Evolutionary conservation across 768 basidiomycete species (phyloP).

Genomic region (Coprinopsis cinerea): DNA sequence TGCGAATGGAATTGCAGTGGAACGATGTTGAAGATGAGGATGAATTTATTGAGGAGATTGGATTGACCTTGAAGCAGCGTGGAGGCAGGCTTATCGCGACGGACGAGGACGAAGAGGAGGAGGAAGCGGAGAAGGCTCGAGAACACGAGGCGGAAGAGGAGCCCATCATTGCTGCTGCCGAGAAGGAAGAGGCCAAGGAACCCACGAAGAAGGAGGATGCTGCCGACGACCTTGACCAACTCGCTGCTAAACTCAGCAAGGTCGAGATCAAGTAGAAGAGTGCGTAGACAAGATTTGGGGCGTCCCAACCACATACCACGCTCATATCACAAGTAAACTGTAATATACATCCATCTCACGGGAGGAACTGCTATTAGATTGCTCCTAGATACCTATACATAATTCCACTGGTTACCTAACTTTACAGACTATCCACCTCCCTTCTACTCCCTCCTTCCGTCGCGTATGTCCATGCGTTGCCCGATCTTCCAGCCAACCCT

Average conservation of each 20-base stretch:
- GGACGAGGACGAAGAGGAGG: slow-evolving; percentile 83
- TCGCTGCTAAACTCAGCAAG: slow-evolving; percentile 66
- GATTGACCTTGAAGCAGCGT: slow-evolving; percentile 50
- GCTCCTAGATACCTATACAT: slow-evolving; percentile 2
- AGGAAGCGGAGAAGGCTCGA: slow-evolving; percentile 54
- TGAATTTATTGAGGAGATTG: slow-evolving; percentile 51
- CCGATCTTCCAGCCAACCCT: slow-evolving; percentile 50
- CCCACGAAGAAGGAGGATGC: slow-evolving; percentile 22
- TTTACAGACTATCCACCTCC: slow-evolving; percentile 59
- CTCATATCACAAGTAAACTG: too few relatives aligned
- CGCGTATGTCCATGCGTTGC: slow-evolving; percentile 40
- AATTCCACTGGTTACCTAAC: slow-evolving; percentile 22
- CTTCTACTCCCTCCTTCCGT: slow-evolving; percentile 50
- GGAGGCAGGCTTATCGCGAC: slow-evolving; percentile 61
- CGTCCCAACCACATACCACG: too few relatives aligned
- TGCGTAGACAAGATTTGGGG: background rate
- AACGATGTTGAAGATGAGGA: slow-evolving; percentile 83
- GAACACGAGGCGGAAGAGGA: slow-evolving; percentile 34
- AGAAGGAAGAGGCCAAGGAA: slow-evolving; percentile 20
- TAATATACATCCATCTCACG: too few relatives aligned
- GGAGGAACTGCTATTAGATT: too few relatives aligned
- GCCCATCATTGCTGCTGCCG: slow-evolving; percentile 10
- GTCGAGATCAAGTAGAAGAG: slow-evolving; percentile 35
- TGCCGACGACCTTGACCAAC: slow-evolving; percentile 54
- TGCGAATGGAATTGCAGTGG: slow-evolving; percentile 79